Evolutionary conservation across 768 basidiomycete genomes (phyloP).

Genomic region (Krasilnikovozyma curviuscula): DNA sequence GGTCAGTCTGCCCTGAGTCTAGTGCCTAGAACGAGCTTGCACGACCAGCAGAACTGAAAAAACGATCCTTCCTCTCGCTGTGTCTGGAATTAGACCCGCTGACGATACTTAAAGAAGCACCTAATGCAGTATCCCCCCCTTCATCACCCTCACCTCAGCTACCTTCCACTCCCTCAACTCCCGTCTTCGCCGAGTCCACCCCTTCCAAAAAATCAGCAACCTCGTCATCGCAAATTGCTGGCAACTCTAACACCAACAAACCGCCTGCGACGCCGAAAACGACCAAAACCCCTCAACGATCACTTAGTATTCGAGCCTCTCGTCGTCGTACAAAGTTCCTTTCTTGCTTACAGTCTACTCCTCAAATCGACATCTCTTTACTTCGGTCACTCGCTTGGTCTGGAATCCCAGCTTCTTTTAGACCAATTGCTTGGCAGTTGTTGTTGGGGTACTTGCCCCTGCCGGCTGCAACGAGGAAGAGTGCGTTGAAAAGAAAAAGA

Average conservation of each 20-base stretch:
- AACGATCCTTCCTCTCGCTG: conserved; percentile 11
- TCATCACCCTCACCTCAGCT: conserved; percentile 14
- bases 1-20: conserved; percentile 33
- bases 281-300: conserved; percentile 45
- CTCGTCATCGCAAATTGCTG: no score
- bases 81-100: conserved; percentile 12
- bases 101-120: conserved; percentile 7
- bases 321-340: conserved; percentile 55
- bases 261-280: conserved; percentile 24
- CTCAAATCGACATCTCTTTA: conserved; percentile 75
- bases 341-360: conserved; percentile 45
- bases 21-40: not conserved
- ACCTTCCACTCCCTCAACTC: conserved; percentile 9
- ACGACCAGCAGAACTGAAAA: conserved; percentile 10
- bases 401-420: conserved; percentile 68
- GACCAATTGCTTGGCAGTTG: conserved; percentile 85
- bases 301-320: conserved; percentile 58
- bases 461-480: conserved; percentile 47
- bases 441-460: conserved; percentile 85
- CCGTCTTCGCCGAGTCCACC: conserved; percentile 16
- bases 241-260: conserved; percentile 18
- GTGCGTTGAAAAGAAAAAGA: conserved; percentile 67
- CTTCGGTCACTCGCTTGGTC: conserved; percentile 85
- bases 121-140: conserved; percentile 5
- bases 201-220: no score